Conservation (phyloP, 2,329 filamentous ascomycete species). For the Verticillium zaregamsianum region DNA sequence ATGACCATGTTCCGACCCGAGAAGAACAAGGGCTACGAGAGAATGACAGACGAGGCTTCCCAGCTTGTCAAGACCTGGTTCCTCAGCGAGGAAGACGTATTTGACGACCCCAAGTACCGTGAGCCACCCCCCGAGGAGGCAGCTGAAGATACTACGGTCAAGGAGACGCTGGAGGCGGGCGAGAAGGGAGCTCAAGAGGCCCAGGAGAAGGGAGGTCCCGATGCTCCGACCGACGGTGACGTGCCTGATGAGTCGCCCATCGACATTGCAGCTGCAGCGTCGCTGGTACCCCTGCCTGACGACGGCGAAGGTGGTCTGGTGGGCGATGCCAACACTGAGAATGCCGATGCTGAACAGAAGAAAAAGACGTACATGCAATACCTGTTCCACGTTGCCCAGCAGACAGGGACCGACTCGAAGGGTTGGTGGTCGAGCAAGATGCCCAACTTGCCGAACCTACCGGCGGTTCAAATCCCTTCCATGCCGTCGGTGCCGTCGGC, state of each 20-base stretch:
- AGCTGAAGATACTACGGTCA: slow-evolving; percentile 21
- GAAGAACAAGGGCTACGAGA: slow-evolving; percentile 60
- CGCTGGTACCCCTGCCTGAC: slow-evolving; percentile 42
- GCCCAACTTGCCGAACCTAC: slow-evolving; percentile 28
- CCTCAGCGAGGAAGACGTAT: slow-evolving; percentile 35
- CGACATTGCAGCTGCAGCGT: slow-evolving; percentile 49
- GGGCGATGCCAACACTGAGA: slow-evolving; percentile 23
- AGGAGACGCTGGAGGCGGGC: slow-evolving; percentile 24
- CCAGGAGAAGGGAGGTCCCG: slow-evolving; percentile 14
- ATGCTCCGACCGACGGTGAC: slow-evolving; percentile 11
- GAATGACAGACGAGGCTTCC: slow-evolving; percentile 56
- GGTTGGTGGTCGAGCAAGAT: slow-evolving; percentile 44
- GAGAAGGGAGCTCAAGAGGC: slow-evolving; percentile 18
- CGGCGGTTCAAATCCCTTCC: slow-evolving; percentile 26
- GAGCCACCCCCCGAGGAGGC: slow-evolving; percentile 32
- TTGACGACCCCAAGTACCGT: slow-evolving; percentile 42
- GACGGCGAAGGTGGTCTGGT: slow-evolving; percentile 31
- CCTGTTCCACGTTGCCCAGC: slow-evolving; percentile 44
- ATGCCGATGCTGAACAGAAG: slow-evolving; percentile 26
- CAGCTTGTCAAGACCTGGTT: slow-evolving; percentile 57
- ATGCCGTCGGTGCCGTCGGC: slow-evolving; percentile 22
- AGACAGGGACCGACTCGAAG: slow-evolving; percentile 40
- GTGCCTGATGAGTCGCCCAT: slow-evolving; percentile 41
- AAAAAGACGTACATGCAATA: slow-evolving; percentile 43
- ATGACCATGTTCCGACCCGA: slow-evolving; percentile 60